Conservation (phyloP, 306 rosid genomes). For the Casuarina glauca region DNA sequence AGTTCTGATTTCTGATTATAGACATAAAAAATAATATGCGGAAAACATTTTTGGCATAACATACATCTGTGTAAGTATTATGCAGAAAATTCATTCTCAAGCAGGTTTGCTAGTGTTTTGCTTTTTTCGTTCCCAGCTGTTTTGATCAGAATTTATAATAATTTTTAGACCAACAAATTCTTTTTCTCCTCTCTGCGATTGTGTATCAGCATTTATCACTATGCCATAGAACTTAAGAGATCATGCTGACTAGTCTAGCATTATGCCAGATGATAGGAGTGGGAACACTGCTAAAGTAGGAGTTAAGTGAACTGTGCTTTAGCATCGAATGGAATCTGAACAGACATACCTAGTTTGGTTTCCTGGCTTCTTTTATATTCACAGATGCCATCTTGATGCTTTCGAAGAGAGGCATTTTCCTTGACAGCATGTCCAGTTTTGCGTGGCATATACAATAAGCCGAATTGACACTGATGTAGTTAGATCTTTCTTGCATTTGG, state of each 20-base stretch:
- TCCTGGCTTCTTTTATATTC: not conserved
- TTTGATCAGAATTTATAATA: not conserved
- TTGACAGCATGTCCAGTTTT: not conserved
- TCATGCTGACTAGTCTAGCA: not conserved
- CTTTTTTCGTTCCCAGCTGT: not conserved
- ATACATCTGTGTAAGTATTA: not conserved
- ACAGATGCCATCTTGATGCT: not conserved
- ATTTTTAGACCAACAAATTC: not conserved
- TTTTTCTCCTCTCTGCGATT: not conserved
- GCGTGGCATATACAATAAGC: not conserved
- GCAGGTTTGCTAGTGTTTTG: not conserved
- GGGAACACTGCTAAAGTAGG: not conserved
- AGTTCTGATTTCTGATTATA: not conserved
- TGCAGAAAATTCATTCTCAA: not conserved
- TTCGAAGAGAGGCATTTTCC: not conserved
- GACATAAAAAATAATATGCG: not conserved
- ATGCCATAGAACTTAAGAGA: not conserved
- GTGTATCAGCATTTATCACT: not conserved
- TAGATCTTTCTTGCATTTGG: not conserved
- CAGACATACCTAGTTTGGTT: not conserved
- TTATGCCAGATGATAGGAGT: not conserved
- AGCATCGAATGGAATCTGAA: not conserved
- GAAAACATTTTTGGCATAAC: not conserved
- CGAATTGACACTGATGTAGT: too few relatives aligned
- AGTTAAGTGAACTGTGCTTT: not conserved